phyloP scores from a whole-genome alignment of 2,329 filamentous ascomycete genomes.

The Pseudogymnoascus sp. region DNA sequence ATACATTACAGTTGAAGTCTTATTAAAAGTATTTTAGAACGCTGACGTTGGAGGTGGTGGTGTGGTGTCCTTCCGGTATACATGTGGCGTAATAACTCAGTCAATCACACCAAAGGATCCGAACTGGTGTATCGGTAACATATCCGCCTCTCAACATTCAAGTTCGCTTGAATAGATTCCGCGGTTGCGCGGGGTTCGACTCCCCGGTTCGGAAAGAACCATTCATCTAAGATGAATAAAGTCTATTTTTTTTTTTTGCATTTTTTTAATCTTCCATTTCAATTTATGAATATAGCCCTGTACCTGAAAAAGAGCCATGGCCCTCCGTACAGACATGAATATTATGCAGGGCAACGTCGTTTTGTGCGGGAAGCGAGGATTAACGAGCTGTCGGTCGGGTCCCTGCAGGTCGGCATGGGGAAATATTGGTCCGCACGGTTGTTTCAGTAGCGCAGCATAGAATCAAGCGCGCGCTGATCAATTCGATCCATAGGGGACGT shows the following conservation, averaged over 20 bases:
- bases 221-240: conserved; percentile 3
- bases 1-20: too few species aligned
- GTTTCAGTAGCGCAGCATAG: neutral
- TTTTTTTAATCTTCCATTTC: neutral
- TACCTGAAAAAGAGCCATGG: too few species aligned
- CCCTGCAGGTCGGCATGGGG: neutral
- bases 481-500: neutral
- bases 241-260: conserved; percentile 6
- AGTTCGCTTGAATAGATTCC: too few species aligned
- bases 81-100: too few species aligned
- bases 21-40: too few species aligned
- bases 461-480: neutral
- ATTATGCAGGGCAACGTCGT: too few species aligned
- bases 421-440: neutral
- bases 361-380: too few species aligned
- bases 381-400: too few species aligned
- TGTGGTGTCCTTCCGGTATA: too few species aligned
- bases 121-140: conserved; percentile 8
- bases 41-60: too few species aligned
- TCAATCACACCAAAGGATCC: neutral
- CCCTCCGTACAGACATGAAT: too few species aligned
- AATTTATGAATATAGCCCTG: neutral
- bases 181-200: neutral
- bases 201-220: conserved; percentile 17
- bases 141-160: too few species aligned